Base-by-base conservation (phyloP, 2,329 filamentous ascomycete genomes). In the Colletotrichum sidae region DNA sequence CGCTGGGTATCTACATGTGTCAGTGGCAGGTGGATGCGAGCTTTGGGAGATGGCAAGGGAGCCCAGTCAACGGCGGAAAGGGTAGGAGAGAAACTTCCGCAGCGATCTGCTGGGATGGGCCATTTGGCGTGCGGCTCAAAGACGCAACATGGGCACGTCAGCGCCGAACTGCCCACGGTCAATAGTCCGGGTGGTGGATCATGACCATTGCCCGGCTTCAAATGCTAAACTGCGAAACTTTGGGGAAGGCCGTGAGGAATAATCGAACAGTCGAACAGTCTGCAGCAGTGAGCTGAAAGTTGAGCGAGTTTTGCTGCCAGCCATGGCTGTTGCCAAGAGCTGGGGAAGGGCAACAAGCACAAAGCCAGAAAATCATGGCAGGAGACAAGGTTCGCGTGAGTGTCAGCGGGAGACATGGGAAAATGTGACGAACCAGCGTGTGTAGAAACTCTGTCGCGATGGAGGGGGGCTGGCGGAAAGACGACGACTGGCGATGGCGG, bases 1-100 rank as follows among this genome's bases (percentile, higher is more conserved):
- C 55, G 49, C 42, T 35, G 34, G 6, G 7, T 51, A 55, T 61
- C 45, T 35, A 25, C 57, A 41, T 25, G 51, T 55, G 62, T 55
- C 17, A 47, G 41, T 61, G 57, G 52, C 51, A 34, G 57, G 52
- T 44, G 35, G 35, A 37, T 37, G 12, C 12, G 44, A 17, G 33
- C 37, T 50, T 60, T 49, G 34, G 3, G 6, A 6, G 17, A 47
- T 37, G 9, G 37, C 50, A 51, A 55, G 44, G 56, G n/a, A 49
- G 7, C 45, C 61, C 45, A 50, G 45, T 9, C 11, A 8, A 33
- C 11, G 8, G 52, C 15, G 17, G 7, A 46, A 13, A 6, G 5
- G 52, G 4, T 34, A 54, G 37, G 33, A 58, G 11, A 33, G 25
- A 37, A 35, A n/a, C 38, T 35, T 44, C 46, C 46, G 55, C 45